Evolutionary conservation across 768 basidiomycete species (phyloP).

Genomic region (Pulveroboletus sp.): DNA sequence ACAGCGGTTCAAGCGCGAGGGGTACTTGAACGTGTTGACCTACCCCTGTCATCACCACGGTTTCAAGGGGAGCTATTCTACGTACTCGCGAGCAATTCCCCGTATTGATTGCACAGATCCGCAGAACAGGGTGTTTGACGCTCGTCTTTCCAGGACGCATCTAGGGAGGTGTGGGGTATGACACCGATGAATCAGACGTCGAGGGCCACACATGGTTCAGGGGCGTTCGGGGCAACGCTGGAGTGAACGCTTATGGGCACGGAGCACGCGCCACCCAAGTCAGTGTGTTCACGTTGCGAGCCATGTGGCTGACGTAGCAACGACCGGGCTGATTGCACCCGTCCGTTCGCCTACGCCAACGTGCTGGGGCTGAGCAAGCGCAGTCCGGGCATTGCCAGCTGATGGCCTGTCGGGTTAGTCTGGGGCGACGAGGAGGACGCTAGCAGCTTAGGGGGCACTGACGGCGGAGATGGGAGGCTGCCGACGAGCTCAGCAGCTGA

Average conservation of each 20-base stretch:
- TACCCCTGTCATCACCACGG: background rate
- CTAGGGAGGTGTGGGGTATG: no score
- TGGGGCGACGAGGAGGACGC: no score
- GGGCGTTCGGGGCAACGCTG: no score
- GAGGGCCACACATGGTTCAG: background rate
- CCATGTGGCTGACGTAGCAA: background rate
- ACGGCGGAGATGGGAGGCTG: background rate
- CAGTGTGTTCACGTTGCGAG: background rate
- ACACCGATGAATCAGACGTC: no score
- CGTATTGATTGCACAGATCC: background rate
- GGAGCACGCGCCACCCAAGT: no score
- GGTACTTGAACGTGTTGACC: no score
- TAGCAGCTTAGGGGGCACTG: background rate
- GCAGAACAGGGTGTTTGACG: background rate
- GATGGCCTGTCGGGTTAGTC: no score
- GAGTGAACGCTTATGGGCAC: no score
- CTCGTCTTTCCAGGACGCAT: no score
- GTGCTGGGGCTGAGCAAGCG: background rate
- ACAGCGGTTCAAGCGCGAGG: background rate
- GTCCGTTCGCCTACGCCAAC: slow-evolving; percentile 2
- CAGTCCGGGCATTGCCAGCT: no score
- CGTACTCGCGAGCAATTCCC: no score
- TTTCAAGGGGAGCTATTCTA: background rate
- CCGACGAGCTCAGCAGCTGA: background rate
- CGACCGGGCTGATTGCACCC: background rate